Evolutionary conservation across 2,329 filamentous ascomycete genomes (phyloP).

Genomic region (Aureobasidium zeae): DNA sequence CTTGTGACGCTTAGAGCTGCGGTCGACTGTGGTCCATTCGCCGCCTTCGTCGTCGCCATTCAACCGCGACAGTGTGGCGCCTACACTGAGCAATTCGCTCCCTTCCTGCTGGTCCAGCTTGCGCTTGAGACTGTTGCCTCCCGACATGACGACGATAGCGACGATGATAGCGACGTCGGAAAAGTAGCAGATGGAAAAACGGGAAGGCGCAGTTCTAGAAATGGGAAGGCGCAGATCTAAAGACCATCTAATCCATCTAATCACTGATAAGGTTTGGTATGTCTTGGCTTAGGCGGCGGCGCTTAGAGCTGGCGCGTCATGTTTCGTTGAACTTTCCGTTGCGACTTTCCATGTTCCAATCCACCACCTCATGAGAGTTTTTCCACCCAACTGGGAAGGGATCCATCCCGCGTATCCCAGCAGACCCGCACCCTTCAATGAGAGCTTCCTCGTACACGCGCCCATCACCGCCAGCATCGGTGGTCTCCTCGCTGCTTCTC

Average conservation of each 20-base stretch:
- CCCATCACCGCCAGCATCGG: constrained; percentile 13
- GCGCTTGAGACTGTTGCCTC: constrained; percentile 11
- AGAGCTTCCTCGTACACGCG: background rate
- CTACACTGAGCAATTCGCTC: constrained; percentile 3
- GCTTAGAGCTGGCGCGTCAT: too few species aligned
- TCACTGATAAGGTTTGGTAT: too few species aligned
- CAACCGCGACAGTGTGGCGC: constrained; percentile 6
- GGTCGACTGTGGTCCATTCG: constrained; percentile 24
- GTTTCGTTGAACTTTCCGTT: too few species aligned
- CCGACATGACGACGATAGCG: constrained; percentile 8
- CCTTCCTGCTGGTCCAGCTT: constrained; percentile 12
- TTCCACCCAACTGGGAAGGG: constrained; percentile 16
- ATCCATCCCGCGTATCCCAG: constrained; percentile 17
- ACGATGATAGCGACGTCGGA: too few species aligned
- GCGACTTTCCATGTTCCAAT: constrained; percentile 4
- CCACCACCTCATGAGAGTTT: constrained; percentile 16
- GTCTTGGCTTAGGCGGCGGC: too few species aligned
- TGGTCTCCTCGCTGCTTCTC: constrained; percentile 3
- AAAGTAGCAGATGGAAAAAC: too few species aligned
- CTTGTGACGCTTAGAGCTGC: constrained; percentile 25
- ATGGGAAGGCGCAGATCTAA: too few species aligned
- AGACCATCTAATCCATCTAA: too few species aligned
- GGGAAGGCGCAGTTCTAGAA: too few species aligned
- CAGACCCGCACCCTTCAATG: constrained; percentile 10
- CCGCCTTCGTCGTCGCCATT: constrained; percentile 17